Percentiles rank a stretch among this genome's conserved stretches.
Evolutionary conservation across 208 protist species (phyloP).

Genomic region (Crithidia mellificae): DNA sequence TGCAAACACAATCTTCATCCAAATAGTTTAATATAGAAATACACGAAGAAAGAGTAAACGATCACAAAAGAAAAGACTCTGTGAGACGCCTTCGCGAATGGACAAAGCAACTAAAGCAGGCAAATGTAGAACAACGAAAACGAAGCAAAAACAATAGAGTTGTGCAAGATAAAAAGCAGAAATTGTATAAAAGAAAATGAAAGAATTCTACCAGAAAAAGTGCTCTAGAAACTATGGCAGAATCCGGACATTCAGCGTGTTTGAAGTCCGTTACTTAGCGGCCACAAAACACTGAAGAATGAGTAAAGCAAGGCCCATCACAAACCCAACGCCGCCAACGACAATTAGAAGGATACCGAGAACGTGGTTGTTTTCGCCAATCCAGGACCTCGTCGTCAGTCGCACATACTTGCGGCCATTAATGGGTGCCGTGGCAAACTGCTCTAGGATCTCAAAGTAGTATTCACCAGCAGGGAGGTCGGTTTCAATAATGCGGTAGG

Average conservation of each 20-base stretch:
- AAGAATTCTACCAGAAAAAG: too few species aligned
- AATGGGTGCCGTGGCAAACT: constrained; percentile 88
- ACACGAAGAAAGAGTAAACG: neutral
- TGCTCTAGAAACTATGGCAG: too few species aligned
- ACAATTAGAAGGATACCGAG: constrained; percentile 92
- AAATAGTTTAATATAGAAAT: too few species aligned
- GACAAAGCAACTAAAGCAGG: too few species aligned
- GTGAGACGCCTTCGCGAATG: too few species aligned
- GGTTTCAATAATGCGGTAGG: constrained; percentile 91
- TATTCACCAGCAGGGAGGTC: constrained; percentile 90
- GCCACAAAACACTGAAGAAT: constrained; percentile 27
- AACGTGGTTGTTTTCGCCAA: constrained; percentile 95
- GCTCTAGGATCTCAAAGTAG: constrained; percentile 87
- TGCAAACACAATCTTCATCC: too few species aligned
- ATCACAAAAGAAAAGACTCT: neutral
- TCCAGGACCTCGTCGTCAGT: constrained; percentile 90
- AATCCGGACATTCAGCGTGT: neutral
- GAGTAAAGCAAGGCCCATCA: constrained; percentile 41
- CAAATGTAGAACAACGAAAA: neutral
- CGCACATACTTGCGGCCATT: constrained; percentile 93
- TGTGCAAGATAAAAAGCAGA: too few species aligned
- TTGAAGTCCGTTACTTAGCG: neutral
- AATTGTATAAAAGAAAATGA: too few species aligned
- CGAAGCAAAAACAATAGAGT: too few species aligned
- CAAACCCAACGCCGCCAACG: constrained; percentile 73